Percentiles rank a stretch among this genome's conserved stretches.
Evolutionary conservation across 768 basidiomycete species (phyloP).

Genomic region (Panaeolus cyanescens): DNA sequence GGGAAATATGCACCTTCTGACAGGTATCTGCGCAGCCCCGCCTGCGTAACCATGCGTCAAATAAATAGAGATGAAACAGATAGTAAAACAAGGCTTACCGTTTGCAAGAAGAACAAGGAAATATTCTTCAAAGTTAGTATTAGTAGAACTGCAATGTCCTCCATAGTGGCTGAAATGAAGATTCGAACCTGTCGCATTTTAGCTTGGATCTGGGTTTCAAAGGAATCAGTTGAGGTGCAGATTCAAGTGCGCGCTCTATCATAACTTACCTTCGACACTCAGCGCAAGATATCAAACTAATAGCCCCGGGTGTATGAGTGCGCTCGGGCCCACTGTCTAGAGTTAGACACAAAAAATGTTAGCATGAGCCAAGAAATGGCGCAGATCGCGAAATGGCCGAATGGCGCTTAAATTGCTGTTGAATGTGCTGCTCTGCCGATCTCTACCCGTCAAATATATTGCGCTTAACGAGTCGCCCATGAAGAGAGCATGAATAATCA

Average conservation of each 20-base stretch:
- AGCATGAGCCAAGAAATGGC: too few species aligned
- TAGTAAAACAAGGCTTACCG: background rate
- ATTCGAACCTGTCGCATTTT: background rate
- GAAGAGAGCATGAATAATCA: too few species aligned
- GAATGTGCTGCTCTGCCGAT: background rate
- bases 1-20: background rate
- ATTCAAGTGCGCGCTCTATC: background rate
- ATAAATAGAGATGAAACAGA: background rate
- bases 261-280: background rate
- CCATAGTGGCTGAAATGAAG: background rate
- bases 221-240: background rate
- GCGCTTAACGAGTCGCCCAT: background rate
- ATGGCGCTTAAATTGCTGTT: background rate
- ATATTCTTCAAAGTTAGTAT: background rate
- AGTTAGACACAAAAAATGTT: too few species aligned
- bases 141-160: background rate
- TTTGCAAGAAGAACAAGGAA: background rate
- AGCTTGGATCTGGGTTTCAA: background rate
- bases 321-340: background rate
- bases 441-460: background rate
- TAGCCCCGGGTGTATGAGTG: background rate
- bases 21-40: background rate
- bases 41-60: background rate
- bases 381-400: too few species aligned
- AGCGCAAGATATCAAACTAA: background rate